Conservation (phyloP, 192 early-diverging fungal species). For the Umbelopsis vinacea region DNA sequence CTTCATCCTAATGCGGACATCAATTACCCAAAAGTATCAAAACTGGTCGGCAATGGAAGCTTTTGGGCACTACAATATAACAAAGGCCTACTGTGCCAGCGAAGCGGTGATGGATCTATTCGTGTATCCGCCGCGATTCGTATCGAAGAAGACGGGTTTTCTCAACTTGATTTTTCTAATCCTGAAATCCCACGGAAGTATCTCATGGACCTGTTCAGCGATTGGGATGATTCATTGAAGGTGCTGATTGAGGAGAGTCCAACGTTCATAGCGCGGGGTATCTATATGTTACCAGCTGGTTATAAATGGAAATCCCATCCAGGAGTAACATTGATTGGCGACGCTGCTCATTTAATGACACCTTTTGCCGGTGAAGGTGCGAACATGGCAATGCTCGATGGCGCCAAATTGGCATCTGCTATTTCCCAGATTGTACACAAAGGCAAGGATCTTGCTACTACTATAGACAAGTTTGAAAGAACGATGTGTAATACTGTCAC, state of each 20-base stretch:
- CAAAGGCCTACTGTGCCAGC: slow-evolving; percentile 40
- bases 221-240: slow-evolving; percentile 25
- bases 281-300: slow-evolving; percentile 40
- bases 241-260: slow-evolving; percentile 20
- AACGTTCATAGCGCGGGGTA: slow-evolving; percentile 22
- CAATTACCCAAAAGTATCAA: slow-evolving; percentile 26
- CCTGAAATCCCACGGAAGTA: slow-evolving; percentile 3
- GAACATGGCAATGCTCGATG: slow-evolving; percentile 49
- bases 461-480: slow-evolving; percentile 25
- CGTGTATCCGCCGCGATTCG: slow-evolving; percentile 39
- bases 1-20: slow-evolving; percentile 39
- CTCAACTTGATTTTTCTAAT: slow-evolving; percentile 27
- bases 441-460: slow-evolving; percentile 7
- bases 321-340: slow-evolving; percentile 48
- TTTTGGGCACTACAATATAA: slow-evolving; percentile 40
- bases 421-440: neutral
- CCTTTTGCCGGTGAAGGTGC: slow-evolving; percentile 56
- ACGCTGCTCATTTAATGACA: slow-evolving; percentile 56
- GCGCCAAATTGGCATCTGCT: slow-evolving; percentile 19
- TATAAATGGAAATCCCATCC: slow-evolving; percentile 32
- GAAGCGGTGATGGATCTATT: slow-evolving; percentile 37
- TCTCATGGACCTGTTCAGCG: slow-evolving; percentile 30
- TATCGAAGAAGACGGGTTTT: slow-evolving; percentile 33
- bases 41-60: slow-evolving; percentile 43
- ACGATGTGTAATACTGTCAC: slow-evolving; percentile 5